phyloP scores from a whole-genome alignment of 2,329 filamentous ascomycete species.

The Ilyonectria mors-panacis region DNA sequence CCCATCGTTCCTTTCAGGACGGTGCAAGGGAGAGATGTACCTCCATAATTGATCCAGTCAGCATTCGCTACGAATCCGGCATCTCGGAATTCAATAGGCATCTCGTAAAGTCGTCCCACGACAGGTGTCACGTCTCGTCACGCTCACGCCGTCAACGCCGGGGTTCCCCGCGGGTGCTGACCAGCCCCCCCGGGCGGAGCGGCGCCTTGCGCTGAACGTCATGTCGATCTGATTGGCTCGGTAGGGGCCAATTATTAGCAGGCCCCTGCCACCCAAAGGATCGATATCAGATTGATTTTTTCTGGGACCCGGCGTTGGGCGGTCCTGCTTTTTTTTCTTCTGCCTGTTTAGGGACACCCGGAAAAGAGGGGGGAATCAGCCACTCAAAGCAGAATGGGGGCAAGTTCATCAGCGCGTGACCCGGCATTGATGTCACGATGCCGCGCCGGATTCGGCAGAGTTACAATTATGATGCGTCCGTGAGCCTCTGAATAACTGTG shows the following conservation, averaged over 20 bases:
- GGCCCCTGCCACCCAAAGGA: slow-evolving; percentile 51
- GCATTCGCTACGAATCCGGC: slow-evolving; percentile 17
- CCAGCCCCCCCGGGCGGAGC: slow-evolving; percentile 41
- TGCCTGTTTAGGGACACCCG: slow-evolving; percentile 14
- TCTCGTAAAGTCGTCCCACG: slow-evolving; percentile 26
- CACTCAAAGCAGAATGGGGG: slow-evolving; percentile 36
- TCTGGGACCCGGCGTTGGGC: slow-evolving; percentile 38
- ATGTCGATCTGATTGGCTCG: slow-evolving; percentile 53
- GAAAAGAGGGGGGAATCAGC: slow-evolving; percentile 37
- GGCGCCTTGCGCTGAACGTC: slow-evolving; percentile 52
- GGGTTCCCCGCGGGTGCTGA: slow-evolving; percentile 47
- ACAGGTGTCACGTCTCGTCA: slow-evolving; percentile 25
- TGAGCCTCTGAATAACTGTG: slow-evolving; percentile 13
- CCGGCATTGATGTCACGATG: slow-evolving; percentile 44
- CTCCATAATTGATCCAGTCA: not conserved
- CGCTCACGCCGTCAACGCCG: slow-evolving; percentile 31
- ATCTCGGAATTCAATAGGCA: slow-evolving; percentile 5
- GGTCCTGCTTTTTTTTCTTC: slow-evolving; percentile 29
- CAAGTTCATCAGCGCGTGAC: slow-evolving; percentile 46
- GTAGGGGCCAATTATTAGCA: slow-evolving; percentile 43
- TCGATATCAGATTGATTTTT: slow-evolving; percentile 56
- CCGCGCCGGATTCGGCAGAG: slow-evolving; percentile 35
- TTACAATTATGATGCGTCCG: slow-evolving; percentile 38
- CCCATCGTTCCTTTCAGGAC: not conserved
- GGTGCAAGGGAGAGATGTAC: not conserved